Base-by-base conservation (phyloP, 768 basidiomycete genomes). In the Termitomyces sp. region DNA sequence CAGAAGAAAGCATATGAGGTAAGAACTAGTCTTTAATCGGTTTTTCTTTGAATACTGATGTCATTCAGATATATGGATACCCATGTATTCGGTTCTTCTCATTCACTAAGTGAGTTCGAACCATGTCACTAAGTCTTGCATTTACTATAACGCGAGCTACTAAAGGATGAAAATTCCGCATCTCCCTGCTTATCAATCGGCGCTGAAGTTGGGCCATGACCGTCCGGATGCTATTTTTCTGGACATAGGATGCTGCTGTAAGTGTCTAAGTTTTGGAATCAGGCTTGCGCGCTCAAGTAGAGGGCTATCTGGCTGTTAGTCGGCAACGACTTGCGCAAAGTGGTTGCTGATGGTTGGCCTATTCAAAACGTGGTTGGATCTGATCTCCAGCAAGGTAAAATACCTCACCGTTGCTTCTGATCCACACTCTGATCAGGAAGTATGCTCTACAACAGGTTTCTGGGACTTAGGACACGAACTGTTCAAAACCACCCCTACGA, bases 391-490 rank as follows among this genome's bases (percentile, higher is more conserved):
- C 63, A 59, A 66, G 69, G 72, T 72, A 23, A 12, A 41, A 21
- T 9, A n/a, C 53, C 31, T 34, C 12, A 11, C 16, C 14, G 12
- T 51, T 37, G n/a, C 8, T 45, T 21, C 17, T 21, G 11, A 6
- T n/a, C 4, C 43, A 12, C 10, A 8, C 21, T 54, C 29, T 54
- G 14, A 46, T 40, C 16, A 4, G 17, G 2, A 29, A 45, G 5
- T 45, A n/a, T 40, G 12, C 41, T 34, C 17, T 25, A 11, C 35
- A 25, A 38, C 12, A 83, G 83, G 73, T 34, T 78, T 81, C 59
- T 84, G 82, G 82, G 72, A 79, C 7, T 68, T 81, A 1, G 83
- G 84, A 2, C 82, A 85, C 56, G 67, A 75, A 40, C 69, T 86
- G 16, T 86, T 82, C 67, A 71, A 64, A 42, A 73, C 77, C 14